phyloP scores from a whole-genome alignment of 345 rosid genomes.

The Citrus unshiu region DNA sequence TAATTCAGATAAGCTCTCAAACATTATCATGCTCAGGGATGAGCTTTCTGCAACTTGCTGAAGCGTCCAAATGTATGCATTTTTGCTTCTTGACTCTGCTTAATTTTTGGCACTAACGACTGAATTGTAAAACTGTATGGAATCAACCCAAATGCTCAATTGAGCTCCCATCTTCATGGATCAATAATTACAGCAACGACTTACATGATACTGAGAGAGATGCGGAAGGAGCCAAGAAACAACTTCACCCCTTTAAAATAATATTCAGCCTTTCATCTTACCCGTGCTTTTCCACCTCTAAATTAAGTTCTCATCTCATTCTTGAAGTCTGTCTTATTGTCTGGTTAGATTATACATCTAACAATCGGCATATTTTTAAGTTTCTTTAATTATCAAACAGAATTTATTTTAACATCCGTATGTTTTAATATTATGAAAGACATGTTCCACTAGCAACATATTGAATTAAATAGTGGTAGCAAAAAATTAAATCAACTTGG shows the following conservation, averaged over 20 bases:
- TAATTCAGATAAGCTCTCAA: neutral
- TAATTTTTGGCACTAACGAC: neutral
- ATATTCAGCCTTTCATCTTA: neutral
- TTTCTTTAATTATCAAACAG: neutral
- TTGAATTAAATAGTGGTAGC: neutral
- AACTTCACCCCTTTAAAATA: neutral
- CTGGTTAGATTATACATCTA: neutral
- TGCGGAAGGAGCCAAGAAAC: neutral
- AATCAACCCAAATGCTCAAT: neutral
- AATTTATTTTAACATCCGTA: neutral
- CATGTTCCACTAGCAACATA: neutral
- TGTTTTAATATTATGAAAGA: neutral
- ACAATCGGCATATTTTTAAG: neutral
- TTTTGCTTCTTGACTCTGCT: neutral
- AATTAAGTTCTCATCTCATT: neutral
- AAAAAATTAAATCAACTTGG: neutral
- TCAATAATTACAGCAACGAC: neutral
- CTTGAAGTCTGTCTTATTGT: neutral
- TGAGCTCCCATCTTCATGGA: neutral
- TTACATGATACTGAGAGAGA: neutral
- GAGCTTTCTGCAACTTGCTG: neutral
- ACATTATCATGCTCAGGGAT: neutral
- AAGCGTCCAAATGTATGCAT: neutral
- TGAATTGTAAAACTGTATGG: neutral
- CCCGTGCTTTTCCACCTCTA: neutral